Evolutionary conservation across 2,329 filamentous ascomycete genomes (phyloP).

Genomic region (Thielaviopsis cerberus): DNA sequence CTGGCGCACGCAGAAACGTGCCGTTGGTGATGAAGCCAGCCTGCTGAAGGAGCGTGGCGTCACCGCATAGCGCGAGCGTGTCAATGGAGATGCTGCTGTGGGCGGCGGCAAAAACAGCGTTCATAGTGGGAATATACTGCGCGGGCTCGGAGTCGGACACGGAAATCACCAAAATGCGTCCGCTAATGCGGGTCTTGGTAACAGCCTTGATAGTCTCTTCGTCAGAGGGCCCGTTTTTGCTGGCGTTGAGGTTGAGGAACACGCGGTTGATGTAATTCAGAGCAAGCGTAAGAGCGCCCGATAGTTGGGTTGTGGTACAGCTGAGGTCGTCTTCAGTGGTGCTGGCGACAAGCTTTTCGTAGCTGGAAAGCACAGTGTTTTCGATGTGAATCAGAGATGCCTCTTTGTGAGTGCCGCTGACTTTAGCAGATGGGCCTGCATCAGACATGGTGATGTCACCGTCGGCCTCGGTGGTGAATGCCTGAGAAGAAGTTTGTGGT

Average conservation of each 20-base stretch:
- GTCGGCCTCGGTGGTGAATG: conserved; percentile 17
- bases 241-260: conserved; percentile 38
- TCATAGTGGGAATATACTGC: conserved; percentile 98
- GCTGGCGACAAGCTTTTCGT: conserved; percentile 51
- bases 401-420: conserved; percentile 63
- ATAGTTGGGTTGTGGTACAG: conserved; percentile 70
- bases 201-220: conserved; percentile 36
- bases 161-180: conserved; percentile 71
- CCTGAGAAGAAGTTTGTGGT: conserved; percentile 18
- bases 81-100: conserved; percentile 78
- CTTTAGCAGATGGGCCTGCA: conserved; percentile 21
- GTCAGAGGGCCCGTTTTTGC: conserved; percentile 23
- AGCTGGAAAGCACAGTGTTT: conserved; percentile 53
- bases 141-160: conserved; percentile 71
- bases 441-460: conserved; percentile 42
- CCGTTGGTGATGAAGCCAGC: conserved; percentile 47
- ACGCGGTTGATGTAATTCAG: conserved; percentile 81
- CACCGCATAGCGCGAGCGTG: conserved; percentile 67
- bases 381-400: conserved; percentile 81
- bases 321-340: conserved; percentile 48
- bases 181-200: conserved; percentile 19
- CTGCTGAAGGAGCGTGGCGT: conserved; percentile 86
- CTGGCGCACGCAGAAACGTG: conserved; percentile 32
- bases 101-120: conserved; percentile 87
- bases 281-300: conserved; percentile 76